phyloP scores from a whole-genome alignment of 345 rosid species.

The Microcos paniculata region DNA sequence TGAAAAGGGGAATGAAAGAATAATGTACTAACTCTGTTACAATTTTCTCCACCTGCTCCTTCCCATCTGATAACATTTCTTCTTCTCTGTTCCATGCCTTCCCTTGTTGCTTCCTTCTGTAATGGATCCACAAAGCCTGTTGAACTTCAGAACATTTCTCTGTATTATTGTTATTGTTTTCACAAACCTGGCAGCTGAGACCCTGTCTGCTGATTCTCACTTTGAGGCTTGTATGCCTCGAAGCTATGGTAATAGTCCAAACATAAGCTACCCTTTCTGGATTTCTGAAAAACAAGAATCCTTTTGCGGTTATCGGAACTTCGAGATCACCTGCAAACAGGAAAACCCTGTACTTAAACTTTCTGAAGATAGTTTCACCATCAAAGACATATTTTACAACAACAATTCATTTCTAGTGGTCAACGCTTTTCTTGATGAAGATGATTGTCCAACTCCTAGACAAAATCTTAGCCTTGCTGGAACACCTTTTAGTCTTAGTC shows the following conservation, averaged over 20 bases:
- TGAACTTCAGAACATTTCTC: slow-evolving; percentile 11
- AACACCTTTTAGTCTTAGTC: slow-evolving; percentile 42
- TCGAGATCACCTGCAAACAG: slow-evolving; percentile 41
- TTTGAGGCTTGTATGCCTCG: slow-evolving; percentile 48
- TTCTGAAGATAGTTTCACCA: slow-evolving; percentile 42
- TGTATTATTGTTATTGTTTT: slow-evolving; percentile 21
- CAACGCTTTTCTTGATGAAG: slow-evolving; percentile 33
- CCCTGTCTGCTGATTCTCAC: slow-evolving; percentile 33
- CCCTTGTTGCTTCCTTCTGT: slow-evolving; percentile 12
- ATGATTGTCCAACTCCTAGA: slow-evolving; percentile 40
- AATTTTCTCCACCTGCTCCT: slow-evolving; percentile 17
- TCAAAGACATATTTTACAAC: slow-evolving; percentile 37
- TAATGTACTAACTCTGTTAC: slow-evolving; percentile 27
- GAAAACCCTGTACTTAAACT: slow-evolving; percentile 38
- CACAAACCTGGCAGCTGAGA: slow-evolving; percentile 10
- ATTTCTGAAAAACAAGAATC: slow-evolving; percentile 36
- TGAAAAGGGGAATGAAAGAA: not conserved
- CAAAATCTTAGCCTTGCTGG: slow-evolving; percentile 42
- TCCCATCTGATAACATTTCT: slow-evolving; percentile 15
- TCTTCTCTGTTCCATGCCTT: slow-evolving; percentile 1
- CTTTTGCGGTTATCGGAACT: slow-evolving; percentile 51
- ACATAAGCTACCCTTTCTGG: slow-evolving; percentile 53
- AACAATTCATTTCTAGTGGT: slow-evolving; percentile 33
- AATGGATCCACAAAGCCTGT: slow-evolving; percentile 36
- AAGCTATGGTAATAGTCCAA: slow-evolving; percentile 47